Conservation (phyloP, 371 early-diverging fungal genomes). For the Mucor velutinosus region DNA sequence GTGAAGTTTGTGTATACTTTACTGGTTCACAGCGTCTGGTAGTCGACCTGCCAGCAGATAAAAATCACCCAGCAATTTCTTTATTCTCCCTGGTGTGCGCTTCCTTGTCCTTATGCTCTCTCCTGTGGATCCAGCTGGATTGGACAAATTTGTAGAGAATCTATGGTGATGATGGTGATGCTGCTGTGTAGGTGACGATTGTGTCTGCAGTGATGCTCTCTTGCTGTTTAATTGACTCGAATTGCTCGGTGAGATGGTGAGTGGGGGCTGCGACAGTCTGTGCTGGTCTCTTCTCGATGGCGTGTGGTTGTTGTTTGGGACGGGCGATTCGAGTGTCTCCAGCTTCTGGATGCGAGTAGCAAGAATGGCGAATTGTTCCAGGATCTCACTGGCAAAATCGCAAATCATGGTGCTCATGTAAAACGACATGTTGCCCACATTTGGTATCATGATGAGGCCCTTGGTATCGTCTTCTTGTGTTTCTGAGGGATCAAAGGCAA, state of each 20-base stretch:
- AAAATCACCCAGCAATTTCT: conserved; percentile 79
- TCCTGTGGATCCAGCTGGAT: conserved; percentile 32
- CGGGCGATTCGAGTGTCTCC: conserved; percentile 37
- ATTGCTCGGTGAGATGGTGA: background rate
- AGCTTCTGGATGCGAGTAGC: conserved; percentile 16
- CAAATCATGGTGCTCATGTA: conserved; percentile 80
- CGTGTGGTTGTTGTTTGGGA: conserved; percentile 5
- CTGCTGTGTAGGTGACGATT: background rate
- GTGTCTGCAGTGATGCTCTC: background rate
- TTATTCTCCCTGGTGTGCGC: conserved; percentile 74
- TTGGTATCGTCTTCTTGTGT: conserved; percentile 73
- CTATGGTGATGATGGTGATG: conserved; percentile 39
- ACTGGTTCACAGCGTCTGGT: conserved; percentile 75
- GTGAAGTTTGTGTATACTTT: background rate
- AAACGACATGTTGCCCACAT: conserved; percentile 78
- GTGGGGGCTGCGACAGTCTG: background rate
- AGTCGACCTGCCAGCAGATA: conserved; percentile 78
- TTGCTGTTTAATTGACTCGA: background rate
- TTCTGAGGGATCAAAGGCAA: conserved; percentile 85
- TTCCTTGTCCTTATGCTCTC: conserved; percentile 42
- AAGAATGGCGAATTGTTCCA: conserved; percentile 43
- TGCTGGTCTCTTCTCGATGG: background rate
- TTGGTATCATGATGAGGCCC: conserved; percentile 80
- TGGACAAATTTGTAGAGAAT: conserved; percentile 46
- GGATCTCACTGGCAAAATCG: conserved; percentile 71